A percentile compares a stretch with the other conserved stretches of the same genome.
Conservation (phyloP, 495 filamentous ascomycete species). For the Letharia columbiana region DNA sequence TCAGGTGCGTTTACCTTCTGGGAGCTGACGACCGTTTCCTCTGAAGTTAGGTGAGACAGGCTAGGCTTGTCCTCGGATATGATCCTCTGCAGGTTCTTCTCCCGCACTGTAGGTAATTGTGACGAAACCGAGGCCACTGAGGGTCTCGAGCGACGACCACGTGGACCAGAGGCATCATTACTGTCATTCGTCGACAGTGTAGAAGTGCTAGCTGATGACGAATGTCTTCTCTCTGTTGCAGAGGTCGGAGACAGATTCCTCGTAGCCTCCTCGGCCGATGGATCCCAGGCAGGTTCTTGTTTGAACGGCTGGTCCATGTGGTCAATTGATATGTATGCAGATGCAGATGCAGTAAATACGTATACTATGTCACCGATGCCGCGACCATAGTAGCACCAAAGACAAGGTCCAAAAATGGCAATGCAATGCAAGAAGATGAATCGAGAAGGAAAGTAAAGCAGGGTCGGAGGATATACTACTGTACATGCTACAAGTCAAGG, state of each 20-base stretch:
- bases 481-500: neutral
- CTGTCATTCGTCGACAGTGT: constrained; percentile 14
- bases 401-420: neutral
- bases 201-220: constrained; percentile 23
- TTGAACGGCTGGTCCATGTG: constrained; percentile 10
- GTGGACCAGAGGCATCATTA: constrained; percentile 10
- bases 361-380: neutral
- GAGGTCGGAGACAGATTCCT: neutral
- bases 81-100: constrained; percentile 19
- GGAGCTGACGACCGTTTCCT: constrained; percentile 26
- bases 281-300: constrained; percentile 10
- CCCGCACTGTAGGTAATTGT: constrained; percentile 21
- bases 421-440: neutral
- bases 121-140: constrained; percentile 21
- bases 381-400: neutral
- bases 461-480: neutral
- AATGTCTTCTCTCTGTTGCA: constrained; percentile 20
- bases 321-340: neutral
- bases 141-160: constrained; percentile 23
- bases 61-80: constrained; percentile 13
- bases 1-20: constrained; percentile 18
- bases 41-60: constrained; percentile 6
- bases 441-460: neutral
- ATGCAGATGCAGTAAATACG: neutral
- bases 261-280: neutral